Conservation (phyloP, 805 yeast species). For the Yarrowia osloensis region DNA sequence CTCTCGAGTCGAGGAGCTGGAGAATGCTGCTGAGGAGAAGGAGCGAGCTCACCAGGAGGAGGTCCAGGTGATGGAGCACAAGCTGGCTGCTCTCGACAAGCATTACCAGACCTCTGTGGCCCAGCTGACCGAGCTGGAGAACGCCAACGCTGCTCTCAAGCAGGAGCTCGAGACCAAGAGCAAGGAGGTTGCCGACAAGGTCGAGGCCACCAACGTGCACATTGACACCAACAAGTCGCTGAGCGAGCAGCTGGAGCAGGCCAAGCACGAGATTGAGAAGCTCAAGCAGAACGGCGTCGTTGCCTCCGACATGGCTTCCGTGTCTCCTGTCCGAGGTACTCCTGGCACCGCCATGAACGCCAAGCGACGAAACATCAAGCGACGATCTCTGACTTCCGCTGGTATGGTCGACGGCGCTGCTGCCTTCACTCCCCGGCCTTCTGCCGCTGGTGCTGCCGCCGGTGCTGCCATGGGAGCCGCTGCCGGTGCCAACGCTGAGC, state of each 20-base stretch:
- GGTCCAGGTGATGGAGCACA: conserved; percentile 34
- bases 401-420: conserved; percentile 32
- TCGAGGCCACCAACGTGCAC: conserved; percentile 17
- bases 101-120: conserved; percentile 38
- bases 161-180: conserved; percentile 30
- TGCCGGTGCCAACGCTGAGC: conserved; percentile 47
- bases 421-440: conserved; percentile 33
- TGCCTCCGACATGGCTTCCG: conserved; percentile 37
- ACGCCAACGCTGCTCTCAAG: conserved; percentile 26
- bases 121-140: conserved; percentile 33
- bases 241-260: conserved; percentile 38
- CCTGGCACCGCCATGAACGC: conserved; percentile 33
- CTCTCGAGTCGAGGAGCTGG: conserved; percentile 36
- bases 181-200: conserved; percentile 25
- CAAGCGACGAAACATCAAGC: conserved; percentile 41
- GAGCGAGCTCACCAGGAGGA: conserved; percentile 33
- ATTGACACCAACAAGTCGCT: conserved; percentile 41
- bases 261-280: conserved; percentile 41
- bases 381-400: conserved; percentile 38
- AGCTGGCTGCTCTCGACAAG: conserved; percentile 37
- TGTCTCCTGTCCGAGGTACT: conserved; percentile 37
- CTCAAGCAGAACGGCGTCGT: conserved; percentile 35
- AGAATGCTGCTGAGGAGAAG: conserved; percentile 38
- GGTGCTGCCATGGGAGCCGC: conserved; percentile 30
- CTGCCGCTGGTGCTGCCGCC: conserved; percentile 38